A percentile compares a stretch with the other conserved stretches of the same genome.
Evolutionary conservation across 768 basidiomycete genomes (phyloP).

Genomic region (Hypholoma sublateritium): DNA sequence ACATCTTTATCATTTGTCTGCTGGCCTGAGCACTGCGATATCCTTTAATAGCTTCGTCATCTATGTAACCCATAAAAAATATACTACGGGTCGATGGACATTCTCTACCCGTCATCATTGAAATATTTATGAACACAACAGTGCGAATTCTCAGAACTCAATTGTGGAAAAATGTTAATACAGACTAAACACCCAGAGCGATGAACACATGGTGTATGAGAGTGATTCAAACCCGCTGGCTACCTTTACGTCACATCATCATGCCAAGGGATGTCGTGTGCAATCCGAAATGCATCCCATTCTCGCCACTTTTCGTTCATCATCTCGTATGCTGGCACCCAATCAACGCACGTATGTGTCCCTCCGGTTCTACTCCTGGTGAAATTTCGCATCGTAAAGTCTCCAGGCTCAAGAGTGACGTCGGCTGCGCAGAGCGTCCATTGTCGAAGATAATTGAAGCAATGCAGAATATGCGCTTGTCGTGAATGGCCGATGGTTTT

Average conservation of each 20-base stretch:
- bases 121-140: too few relatives aligned
- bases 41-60: too few relatives aligned
- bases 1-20: too few relatives aligned
- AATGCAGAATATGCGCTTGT: constrained; percentile 37
- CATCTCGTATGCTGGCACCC: constrained; percentile 32
- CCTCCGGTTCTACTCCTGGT: constrained; percentile 32
- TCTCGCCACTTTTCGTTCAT: constrained; percentile 35
- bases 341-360: constrained; percentile 43
- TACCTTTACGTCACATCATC: constrained; percentile 20
- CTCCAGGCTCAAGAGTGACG: constrained; percentile 46
- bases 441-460: constrained; percentile 48
- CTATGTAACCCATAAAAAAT: too few relatives aligned
- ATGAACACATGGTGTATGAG: too few relatives aligned
- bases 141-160: too few relatives aligned
- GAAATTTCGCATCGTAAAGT: constrained; percentile 35
- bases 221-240: background rate
- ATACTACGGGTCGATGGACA: too few relatives aligned
- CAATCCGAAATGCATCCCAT: constrained; percentile 27
- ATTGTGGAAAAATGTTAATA: too few relatives aligned
- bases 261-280: constrained; percentile 24
- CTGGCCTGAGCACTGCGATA: too few relatives aligned
- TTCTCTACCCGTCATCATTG: too few relatives aligned
- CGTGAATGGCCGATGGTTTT: constrained; percentile 16
- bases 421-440: constrained; percentile 46
- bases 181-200: too few relatives aligned